Percentiles rank a stretch among this genome's conserved stretches.
Conservation (phyloP, 225 moss, liverwort and hornwort genomes). For the Bryoerythrophyllum caledonicum region DNA sequence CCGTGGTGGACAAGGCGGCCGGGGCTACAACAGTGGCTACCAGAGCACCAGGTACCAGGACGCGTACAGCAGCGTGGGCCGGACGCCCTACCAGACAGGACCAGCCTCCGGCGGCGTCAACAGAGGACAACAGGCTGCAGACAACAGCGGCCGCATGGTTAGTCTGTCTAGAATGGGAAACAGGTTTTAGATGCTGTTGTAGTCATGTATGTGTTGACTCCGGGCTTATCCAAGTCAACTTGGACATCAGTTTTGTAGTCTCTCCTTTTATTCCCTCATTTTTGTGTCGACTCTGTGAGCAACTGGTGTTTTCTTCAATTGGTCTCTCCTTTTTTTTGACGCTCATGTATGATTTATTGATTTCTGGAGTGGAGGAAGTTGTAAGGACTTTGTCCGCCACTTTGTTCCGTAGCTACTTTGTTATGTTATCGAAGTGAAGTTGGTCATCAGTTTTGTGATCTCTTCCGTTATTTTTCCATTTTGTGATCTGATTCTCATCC, state of each 20-base stretch:
- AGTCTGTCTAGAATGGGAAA: conserved; percentile 63
- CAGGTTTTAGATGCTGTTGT: conserved; percentile 37
- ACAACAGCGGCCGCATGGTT: conserved; percentile 93
- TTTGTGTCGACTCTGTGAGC: not conserved
- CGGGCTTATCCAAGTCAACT: conserved; percentile 11
- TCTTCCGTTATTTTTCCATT: too few species aligned
- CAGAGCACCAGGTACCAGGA: conserved; percentile 99
- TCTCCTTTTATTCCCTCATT: not conserved
- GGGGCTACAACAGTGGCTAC: conserved; percentile 71
- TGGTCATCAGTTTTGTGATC: too few species aligned
- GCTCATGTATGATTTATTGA: not conserved
- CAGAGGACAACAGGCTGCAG: conserved; percentile 66
- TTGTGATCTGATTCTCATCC: too few species aligned
- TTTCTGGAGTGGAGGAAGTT: not conserved
- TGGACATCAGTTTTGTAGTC: conserved; percentile 16
- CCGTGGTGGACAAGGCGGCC: conserved; percentile 67
- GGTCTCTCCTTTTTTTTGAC: not conserved
- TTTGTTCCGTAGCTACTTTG: not conserved
- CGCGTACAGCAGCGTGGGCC: conserved; percentile 88
- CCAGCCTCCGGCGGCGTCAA: conserved; percentile 72
- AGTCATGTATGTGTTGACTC: not conserved
- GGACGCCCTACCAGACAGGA: conserved; percentile 88
- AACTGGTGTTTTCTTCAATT: not conserved
- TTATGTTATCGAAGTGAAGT: too few species aligned
- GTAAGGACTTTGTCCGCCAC: not conserved